These are phyloP conservation scores for Trebouxiophyceae sp. DNA, from an alignment of 163 green algal genomes.

Conservation along the genomic window DNA sequence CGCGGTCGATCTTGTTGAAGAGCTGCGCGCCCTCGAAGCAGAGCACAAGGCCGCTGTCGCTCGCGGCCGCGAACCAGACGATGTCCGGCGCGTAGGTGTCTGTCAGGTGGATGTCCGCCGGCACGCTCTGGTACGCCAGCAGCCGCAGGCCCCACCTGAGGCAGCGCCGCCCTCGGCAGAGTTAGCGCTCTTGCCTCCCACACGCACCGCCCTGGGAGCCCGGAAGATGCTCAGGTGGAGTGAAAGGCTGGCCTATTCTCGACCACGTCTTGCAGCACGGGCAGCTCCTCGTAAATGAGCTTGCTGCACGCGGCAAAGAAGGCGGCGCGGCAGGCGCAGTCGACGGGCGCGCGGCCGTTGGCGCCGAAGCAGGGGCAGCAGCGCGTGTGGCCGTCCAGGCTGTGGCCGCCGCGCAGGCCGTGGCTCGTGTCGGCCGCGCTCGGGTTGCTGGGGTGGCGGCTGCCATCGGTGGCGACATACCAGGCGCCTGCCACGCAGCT, in stretches of 20 bases:
- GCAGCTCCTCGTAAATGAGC: neutral
- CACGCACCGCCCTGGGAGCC: neutral
- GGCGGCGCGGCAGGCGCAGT: neutral
- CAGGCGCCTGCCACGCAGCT: neutral
- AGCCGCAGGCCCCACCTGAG: neutral
- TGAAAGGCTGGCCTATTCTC: neutral
- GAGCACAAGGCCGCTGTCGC: neutral
- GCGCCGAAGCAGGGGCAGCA: neutral
- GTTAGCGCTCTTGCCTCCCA: no score
- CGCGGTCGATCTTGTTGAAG: neutral
- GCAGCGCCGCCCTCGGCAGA: neutral
- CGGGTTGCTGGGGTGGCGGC: neutral
- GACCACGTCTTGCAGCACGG: neutral
- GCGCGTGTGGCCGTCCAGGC: neutral
- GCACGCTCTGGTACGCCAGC: neutral
- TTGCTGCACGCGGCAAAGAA: neutral
- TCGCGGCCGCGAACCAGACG: neutral
- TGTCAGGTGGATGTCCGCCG: neutral
- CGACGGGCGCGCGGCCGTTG: no score
- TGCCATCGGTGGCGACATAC: neutral
- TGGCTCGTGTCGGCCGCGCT: neutral
- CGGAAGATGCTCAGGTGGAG: neutral
- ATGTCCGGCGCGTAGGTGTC: neutral
- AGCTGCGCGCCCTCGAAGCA: neutral
- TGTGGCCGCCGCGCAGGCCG: neutral